These are phyloP conservation scores for Neonectria punicea DNA, from an alignment of 2,329 filamentous ascomycete genomes.

Conservation along the genomic window DNA sequence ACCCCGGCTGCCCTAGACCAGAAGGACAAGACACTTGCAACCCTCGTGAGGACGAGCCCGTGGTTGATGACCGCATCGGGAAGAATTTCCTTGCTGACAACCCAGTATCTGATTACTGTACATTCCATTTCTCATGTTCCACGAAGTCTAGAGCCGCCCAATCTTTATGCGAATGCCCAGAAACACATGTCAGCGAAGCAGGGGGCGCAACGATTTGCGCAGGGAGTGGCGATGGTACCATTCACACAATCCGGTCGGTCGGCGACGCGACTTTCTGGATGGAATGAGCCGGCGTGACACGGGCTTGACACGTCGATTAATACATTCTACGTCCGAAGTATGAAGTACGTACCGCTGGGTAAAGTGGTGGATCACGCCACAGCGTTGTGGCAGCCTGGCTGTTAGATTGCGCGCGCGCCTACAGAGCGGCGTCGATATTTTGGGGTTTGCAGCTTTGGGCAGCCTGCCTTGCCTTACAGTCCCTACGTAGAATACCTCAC, in stretches of 20 bases:
- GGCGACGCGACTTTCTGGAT: background rate
- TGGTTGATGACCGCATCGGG: background rate
- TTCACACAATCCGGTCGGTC: background rate
- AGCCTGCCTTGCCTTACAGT: too few species aligned
- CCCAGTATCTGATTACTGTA: background rate
- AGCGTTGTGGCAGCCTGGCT: background rate
- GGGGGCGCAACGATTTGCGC: background rate
- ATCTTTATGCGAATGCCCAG: background rate
- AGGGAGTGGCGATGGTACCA: background rate
- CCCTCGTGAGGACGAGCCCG: background rate
- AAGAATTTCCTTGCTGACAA: background rate
- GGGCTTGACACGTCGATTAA: slow-evolving; percentile 8
- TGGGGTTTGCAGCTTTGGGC: slow-evolving; percentile 3
- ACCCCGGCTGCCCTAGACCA: background rate
- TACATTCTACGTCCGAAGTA: background rate
- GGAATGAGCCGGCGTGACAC: slow-evolving; percentile 23
- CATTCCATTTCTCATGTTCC: background rate
- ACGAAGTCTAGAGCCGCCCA: background rate
- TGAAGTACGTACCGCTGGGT: background rate
- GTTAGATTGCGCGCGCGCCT: slow-evolving; percentile 29
- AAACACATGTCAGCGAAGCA: background rate
- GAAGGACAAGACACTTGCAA: background rate
- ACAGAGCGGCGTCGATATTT: background rate
- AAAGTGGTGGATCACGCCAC: background rate
- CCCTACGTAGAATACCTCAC: too few species aligned